Evolutionary conservation across 148 eudicot genomes (phyloP).

Genomic region (Mesembryanthemum crystallinum): DNA sequence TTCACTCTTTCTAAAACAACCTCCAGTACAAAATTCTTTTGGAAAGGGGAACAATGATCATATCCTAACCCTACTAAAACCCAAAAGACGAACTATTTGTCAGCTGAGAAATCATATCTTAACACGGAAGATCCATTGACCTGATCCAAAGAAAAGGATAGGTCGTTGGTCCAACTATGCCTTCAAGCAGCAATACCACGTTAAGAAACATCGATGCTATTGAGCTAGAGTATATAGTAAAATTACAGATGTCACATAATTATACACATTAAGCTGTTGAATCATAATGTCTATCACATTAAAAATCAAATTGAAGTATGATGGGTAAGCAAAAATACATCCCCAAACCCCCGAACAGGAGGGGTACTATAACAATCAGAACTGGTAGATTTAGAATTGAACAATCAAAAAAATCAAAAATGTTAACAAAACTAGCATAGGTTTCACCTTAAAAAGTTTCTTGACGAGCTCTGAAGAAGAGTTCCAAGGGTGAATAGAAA

Average conservation of each 20-base stretch:
- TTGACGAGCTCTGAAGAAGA: conserved; percentile 75
- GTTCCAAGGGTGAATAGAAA: conserved; percentile 67
- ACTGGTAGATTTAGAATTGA: neutral
- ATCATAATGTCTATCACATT: too few relatives aligned
- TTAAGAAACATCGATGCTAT: neutral
- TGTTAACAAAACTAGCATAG: neutral
- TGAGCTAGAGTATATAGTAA: neutral
- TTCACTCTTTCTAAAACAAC: neutral
- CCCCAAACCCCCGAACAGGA: neutral
- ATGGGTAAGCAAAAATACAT: neutral
- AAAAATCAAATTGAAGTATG: neutral
- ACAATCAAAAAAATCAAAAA: neutral
- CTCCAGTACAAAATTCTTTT: neutral
- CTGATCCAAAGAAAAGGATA: neutral
- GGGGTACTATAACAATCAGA: neutral
- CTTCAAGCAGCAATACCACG: neutral
- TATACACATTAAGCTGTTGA: neutral
- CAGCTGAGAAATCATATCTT: neutral
- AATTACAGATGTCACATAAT: neutral
- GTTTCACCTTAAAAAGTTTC: conserved; percentile 75
- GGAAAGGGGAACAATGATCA: neutral
- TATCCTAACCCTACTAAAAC: neutral
- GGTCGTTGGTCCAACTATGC: neutral
- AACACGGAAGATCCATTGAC: neutral
- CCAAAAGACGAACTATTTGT: neutral